phyloP scores from a whole-genome alignment of 495 filamentous ascomycete genomes.

The Patellaria atrata region DNA sequence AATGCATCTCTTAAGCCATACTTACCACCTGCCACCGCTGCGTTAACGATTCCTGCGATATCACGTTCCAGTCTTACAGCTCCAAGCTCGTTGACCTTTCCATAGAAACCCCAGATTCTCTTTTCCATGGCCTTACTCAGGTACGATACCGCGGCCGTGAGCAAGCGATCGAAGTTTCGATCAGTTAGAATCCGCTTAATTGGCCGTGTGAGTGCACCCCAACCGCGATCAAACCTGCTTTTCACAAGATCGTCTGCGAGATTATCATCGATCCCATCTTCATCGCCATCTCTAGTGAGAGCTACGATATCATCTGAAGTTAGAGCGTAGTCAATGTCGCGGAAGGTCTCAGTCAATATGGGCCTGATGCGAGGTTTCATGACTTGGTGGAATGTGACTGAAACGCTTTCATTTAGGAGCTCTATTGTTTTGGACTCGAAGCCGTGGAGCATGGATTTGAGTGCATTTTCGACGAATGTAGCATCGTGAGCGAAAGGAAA shows the following conservation, averaged over 20 bases:
- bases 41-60: slow-evolving; percentile 60
- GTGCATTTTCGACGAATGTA: slow-evolving; percentile 44
- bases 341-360: slow-evolving; percentile 74
- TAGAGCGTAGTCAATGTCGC: slow-evolving; percentile 69
- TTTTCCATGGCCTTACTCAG: slow-evolving; percentile 74
- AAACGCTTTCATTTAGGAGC: slow-evolving; percentile 65
- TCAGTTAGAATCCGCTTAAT: slow-evolving; percentile 73
- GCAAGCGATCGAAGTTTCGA: slow-evolving; percentile 51
- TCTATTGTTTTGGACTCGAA: slow-evolving; percentile 68
- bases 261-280: slow-evolving; percentile 24
- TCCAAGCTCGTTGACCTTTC: slow-evolving; percentile 67
- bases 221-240: slow-evolving; percentile 60
- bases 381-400: slow-evolving; percentile 75
- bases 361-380: slow-evolving; percentile 76
- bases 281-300: slow-evolving; percentile 26
- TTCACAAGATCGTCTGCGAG: slow-evolving; percentile 44
- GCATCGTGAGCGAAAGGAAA: slow-evolving; percentile 73
- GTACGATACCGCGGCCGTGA: slow-evolving; percentile 56
- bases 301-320: slow-evolving; percentile 35
- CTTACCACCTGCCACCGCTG: slow-evolving; percentile 57
- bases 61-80: slow-evolving; percentile 82
- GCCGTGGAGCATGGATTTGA: slow-evolving; percentile 51
- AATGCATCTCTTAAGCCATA: slow-evolving; percentile 76
- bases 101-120: slow-evolving; percentile 71
- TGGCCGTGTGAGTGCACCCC: slow-evolving; percentile 72